Evolutionary conservation across 441 rosid genomes (phyloP).

Genomic region (Breynia disticha): DNA sequence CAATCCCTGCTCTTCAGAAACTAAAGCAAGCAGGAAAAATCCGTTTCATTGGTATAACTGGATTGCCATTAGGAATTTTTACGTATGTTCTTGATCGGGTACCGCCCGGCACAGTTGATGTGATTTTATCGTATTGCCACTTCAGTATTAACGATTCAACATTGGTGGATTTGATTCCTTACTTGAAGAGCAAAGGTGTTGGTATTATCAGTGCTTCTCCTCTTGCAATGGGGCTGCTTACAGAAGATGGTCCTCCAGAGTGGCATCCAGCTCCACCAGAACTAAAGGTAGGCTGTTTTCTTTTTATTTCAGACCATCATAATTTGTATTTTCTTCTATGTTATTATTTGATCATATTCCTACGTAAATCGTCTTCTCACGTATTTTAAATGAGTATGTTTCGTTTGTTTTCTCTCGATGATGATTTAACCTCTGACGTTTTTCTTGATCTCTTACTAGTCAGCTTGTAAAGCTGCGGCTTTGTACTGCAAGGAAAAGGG

Average conservation of each 20-base stretch:
- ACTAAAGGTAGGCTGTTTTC: constrained; percentile 45
- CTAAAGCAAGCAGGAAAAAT: constrained; percentile 73
- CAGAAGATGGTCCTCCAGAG: constrained; percentile 84
- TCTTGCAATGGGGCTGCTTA: constrained; percentile 85
- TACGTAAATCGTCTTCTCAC: not conserved
- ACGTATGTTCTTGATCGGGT: constrained; percentile 79
- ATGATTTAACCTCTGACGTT: too few relatives aligned
- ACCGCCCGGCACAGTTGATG: constrained; percentile 63
- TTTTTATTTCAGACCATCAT: not conserved
- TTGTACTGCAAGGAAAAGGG: constrained; percentile 64
- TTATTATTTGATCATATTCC: not conserved
- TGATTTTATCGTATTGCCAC: constrained; percentile 77
- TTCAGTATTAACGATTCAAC: constrained; percentile 71
- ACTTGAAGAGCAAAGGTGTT: constrained; percentile 74
- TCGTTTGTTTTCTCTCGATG: too few relatives aligned
- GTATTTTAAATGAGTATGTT: not conserved
- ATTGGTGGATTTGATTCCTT: constrained; percentile 62
- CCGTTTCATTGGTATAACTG: constrained; percentile 81
- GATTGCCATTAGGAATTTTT: constrained; percentile 66
- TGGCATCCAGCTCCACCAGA: constrained; percentile 95
- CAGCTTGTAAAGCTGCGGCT: constrained; percentile 71
- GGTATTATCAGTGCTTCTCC: constrained; percentile 89
- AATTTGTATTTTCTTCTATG: not conserved
- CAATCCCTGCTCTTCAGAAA: constrained; percentile 82
- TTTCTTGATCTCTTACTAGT: constrained; percentile 26